These are phyloP conservation scores for Barnettozyma hawaiiensis DNA, from an alignment of 1,139 yeast genomes.

Conservation along the genomic window DNA sequence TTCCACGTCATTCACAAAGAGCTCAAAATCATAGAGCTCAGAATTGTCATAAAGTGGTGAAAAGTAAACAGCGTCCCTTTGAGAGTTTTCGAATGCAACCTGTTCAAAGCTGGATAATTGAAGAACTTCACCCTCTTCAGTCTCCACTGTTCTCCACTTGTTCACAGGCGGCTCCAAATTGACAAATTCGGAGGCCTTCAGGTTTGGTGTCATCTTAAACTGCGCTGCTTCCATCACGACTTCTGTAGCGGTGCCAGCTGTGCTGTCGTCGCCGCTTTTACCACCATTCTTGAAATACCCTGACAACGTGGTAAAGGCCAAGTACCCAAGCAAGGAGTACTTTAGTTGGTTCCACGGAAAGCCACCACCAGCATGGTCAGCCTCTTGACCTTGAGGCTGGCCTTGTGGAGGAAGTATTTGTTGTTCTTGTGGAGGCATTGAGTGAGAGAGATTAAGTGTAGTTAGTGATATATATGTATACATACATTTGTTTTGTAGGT, in stretches of 20 bases:
- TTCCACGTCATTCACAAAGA: constrained; percentile 19
- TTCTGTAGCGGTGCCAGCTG: neutral
- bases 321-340: constrained; percentile 6
- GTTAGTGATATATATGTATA: neutral
- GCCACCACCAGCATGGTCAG: neutral
- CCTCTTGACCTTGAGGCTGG: neutral
- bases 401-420: neutral
- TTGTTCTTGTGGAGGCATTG: neutral
- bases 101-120: constrained; percentile 18
- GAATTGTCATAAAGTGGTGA: constrained; percentile 21
- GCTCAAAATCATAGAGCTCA: constrained; percentile 17
- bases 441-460: neutral
- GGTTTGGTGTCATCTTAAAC: constrained; percentile 12
- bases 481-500: too few species aligned
- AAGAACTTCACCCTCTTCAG: constrained; percentile 13
- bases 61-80: constrained; percentile 14
- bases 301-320: constrained; percentile 4
- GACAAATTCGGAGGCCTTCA: constrained; percentile 10
- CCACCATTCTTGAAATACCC: constrained; percentile 1
- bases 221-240: neutral
- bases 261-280: neutral
- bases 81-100: constrained; percentile 23
- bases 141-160: constrained; percentile 5
- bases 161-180: constrained; percentile 14
- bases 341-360: constrained; percentile 2